Percentiles rank a stretch among this genome's conserved stretches.
These are phyloP conservation scores for Mikania micrantha DNA, from an alignment of 129 eudicot species.

Conservation along the genomic window DNA sequence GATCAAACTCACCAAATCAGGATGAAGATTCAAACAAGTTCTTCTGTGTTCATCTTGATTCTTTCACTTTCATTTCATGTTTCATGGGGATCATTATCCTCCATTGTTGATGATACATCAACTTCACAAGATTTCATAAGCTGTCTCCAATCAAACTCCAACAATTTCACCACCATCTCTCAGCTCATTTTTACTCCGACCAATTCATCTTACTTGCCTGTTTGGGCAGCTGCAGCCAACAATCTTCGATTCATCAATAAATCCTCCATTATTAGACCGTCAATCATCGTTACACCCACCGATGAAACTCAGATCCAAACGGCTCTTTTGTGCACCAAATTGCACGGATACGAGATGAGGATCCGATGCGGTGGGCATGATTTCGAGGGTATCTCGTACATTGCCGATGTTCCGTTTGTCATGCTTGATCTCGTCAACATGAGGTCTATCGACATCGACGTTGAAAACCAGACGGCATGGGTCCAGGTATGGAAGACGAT, in stretches of 20 bases:
- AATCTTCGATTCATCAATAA: neutral
- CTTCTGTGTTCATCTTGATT: neutral
- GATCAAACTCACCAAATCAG: constrained; percentile 4
- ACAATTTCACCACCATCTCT: constrained; percentile 11
- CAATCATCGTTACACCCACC: constrained; percentile 13
- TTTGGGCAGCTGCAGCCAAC: neutral
- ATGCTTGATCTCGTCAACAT: constrained; percentile 21
- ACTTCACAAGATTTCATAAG: neutral
- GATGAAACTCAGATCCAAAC: constrained; percentile 13
- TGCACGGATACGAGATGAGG: constrained; percentile 4
- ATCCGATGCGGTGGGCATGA: constrained; percentile 22
- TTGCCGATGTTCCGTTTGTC: constrained; percentile 18
- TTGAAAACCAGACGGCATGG: neutral
- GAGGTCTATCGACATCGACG: constrained; percentile 11
- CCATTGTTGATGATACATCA: constrained; percentile 1
- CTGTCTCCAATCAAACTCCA: constrained; percentile 3
- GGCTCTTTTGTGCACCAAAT: no score
- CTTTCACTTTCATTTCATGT: neutral
- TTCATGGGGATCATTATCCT: neutral
- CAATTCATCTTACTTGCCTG: constrained; percentile 8
- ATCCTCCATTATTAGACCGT: neutral
- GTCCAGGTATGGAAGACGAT: no score
- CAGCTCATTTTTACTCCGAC: constrained; percentile 6
- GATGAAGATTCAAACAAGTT: neutral
- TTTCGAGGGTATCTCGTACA: constrained; percentile 17